A percentile compares a stretch with the other conserved stretches of the same genome.
Conservation (phyloP, 345 rosid genomes). For the Capsella bursapastoris region DNA sequence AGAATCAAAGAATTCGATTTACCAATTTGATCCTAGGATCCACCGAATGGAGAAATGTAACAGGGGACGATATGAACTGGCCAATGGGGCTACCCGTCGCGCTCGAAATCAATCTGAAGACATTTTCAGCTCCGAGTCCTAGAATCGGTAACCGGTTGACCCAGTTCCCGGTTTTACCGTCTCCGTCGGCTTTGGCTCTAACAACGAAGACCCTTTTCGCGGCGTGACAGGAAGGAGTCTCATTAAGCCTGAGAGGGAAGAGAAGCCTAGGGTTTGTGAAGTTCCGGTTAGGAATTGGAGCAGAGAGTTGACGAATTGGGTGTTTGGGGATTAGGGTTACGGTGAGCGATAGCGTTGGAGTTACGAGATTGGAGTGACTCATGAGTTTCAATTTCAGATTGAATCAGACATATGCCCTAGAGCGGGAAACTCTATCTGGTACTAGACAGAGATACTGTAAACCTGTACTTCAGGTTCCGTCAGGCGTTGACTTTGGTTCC, state of each 20-base stretch:
- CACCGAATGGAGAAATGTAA: conserved; percentile 79
- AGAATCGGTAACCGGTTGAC: conserved; percentile 64
- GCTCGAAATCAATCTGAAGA: conserved; percentile 69
- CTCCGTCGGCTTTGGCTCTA: conserved; percentile 49
- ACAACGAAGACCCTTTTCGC: conserved; percentile 40
- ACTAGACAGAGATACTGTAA: neutral
- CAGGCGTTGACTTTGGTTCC: neutral
- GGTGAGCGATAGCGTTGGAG: conserved; percentile 41
- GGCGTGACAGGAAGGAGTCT: neutral
- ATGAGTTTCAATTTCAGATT: conserved; percentile 42
- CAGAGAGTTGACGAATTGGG: conserved; percentile 5
- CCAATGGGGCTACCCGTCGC: conserved; percentile 89
- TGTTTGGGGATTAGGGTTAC: conserved; percentile 42
- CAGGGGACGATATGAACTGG: conserved; percentile 83
- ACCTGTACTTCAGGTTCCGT: neutral
- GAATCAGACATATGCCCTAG: conserved; percentile 23
- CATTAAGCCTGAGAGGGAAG: conserved; percentile 23
- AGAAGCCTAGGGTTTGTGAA: conserved; percentile 32
- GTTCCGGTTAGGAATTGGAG: conserved; percentile 17
- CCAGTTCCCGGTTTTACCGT: conserved; percentile 55
- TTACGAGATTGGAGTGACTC: conserved; percentile 47
- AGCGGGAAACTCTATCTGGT: conserved; percentile 27
- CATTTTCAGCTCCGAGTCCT: conserved; percentile 69
- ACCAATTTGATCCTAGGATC: conserved; percentile 93
- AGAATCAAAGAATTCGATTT: conserved; percentile 1